Base-by-base conservation (phyloP, 2,329 filamentous ascomycete species). In the Cladosporium sp. region DNA sequence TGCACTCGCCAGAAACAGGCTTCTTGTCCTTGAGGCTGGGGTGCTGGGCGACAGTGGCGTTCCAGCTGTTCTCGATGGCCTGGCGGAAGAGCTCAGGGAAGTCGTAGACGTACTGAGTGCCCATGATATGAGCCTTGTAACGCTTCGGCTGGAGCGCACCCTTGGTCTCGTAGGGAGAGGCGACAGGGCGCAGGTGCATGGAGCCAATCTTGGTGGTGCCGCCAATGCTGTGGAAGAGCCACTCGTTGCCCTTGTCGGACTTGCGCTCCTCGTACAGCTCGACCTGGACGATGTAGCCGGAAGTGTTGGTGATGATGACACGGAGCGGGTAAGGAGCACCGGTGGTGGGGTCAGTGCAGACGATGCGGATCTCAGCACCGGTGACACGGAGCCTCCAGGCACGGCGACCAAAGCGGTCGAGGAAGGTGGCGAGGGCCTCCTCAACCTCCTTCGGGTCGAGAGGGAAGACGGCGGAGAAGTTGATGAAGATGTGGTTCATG, bases 401-500 rank as follows among this genome's bases (percentile, higher is more conserved):
- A 64, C 93, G 89, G 61, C 89, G 86, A 61, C 93, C 93, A 66
- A 97, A 98, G 58, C 93, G 89, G 66, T 97, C 93, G 61, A 98
- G 77, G 83, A 98, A 98, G 52, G 91, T 91, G 66, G 87, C 89
- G 19, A 98, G 83, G 31, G 89, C 92, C 72, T 95, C 83, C 74
- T 97, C 90, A 13, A 98, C 89, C 74, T 96, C 89, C 55, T 83
- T 76, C 3, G 93, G 91, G 66, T 89, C 80, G 45, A 98, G 83
- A 69, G 90, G 89, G 84, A 98, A 97, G 54, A 96, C 88, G 9
- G 91, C 89, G 0, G 89, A 93, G 77, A 98, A 98, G 81, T 98
- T 97, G 80, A 98, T 93, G 78, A 98, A 98, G 80, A 98, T 93
- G 76, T 98, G 93, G 79, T 98, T 98, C 68, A 98, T 81, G 78